These are phyloP conservation scores for Penstemon barbatus DNA, from an alignment of 257 asterid genomes.

Conservation along the genomic window DNA sequence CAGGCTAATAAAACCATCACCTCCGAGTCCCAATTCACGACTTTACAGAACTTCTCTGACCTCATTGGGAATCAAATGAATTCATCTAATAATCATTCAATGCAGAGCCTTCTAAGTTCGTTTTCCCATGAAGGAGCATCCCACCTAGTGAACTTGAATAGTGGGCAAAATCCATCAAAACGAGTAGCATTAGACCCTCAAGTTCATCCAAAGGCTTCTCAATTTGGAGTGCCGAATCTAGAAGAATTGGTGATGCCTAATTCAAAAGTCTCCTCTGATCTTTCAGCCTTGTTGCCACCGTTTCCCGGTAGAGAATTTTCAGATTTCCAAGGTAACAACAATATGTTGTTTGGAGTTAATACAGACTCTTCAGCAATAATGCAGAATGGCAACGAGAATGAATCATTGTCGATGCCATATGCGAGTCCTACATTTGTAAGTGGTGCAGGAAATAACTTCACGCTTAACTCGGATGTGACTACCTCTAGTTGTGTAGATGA, in stretches of 20 bases:
- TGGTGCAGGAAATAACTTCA: slow-evolving; percentile 54
- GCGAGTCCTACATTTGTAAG: slow-evolving; percentile 52
- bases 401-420: slow-evolving; percentile 56
- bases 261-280: slow-evolving; percentile 68
- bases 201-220: slow-evolving; percentile 53
- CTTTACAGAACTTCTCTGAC: slow-evolving; percentile 61
- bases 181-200: slow-evolving; percentile 75
- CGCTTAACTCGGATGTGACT: slow-evolving; percentile 69
- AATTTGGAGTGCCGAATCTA: slow-evolving; percentile 54
- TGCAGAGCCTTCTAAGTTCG: slow-evolving; percentile 66
- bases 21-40: slow-evolving; percentile 55
- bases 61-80: slow-evolving; percentile 53
- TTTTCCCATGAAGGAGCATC: slow-evolving; percentile 64
- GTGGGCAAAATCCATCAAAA: slow-evolving; percentile 61
- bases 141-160: slow-evolving; percentile 41
- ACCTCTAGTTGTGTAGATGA: slow-evolving; percentile 85
- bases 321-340: slow-evolving; percentile 57
- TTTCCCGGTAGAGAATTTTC: slow-evolving; percentile 66
- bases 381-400: slow-evolving; percentile 51
- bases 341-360: slow-evolving; percentile 55
- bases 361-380: slow-evolving; percentile 51
- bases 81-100: slow-evolving; percentile 49
- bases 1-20: slow-evolving; percentile 44
- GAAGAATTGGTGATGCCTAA: slow-evolving; percentile 52
- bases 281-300: slow-evolving; percentile 62